A percentile compares a stretch with the other conserved stretches of the same genome.
Conservation (phyloP, 768 basidiomycete species). For the Russula lepida region DNA sequence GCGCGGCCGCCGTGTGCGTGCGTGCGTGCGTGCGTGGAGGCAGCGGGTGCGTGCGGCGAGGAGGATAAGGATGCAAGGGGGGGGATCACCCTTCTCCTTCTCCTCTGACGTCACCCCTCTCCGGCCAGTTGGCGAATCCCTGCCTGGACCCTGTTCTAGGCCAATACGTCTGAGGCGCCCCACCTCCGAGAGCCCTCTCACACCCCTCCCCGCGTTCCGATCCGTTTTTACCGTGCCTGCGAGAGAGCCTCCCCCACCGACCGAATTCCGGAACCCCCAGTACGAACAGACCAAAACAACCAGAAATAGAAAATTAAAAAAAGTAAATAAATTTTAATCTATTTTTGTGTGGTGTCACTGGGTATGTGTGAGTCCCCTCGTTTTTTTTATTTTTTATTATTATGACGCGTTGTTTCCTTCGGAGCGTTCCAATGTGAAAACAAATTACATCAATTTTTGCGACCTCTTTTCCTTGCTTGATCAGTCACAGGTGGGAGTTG, state of each 20-base stretch:
- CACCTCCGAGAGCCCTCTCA: not conserved
- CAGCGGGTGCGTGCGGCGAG: not conserved
- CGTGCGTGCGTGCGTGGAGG: no score
- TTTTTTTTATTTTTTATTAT: no score
- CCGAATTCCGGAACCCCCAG: not conserved
- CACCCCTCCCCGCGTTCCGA: not conserved
- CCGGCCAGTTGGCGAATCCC: not conserved
- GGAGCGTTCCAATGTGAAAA: no score
- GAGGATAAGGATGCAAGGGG: not conserved
- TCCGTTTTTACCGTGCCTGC: not conserved
- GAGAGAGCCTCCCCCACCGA: not conserved
- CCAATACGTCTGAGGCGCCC: constrained; percentile 5
- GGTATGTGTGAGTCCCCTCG: no score
- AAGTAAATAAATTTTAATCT: no score
- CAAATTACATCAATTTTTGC: no score
- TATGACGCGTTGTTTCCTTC: no score
- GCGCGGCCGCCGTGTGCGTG: not conserved
- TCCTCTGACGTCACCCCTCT: not conserved
- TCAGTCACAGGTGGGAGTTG: no score
- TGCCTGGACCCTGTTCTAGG: not conserved
- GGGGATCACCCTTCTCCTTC: not conserved
- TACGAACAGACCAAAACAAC: no score
- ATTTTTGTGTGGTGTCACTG: no score
- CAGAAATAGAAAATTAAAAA: no score
- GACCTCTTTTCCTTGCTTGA: no score